Evolutionary conservation across 2,329 filamentous ascomycete genomes (phyloP), one percentile per base, ranked within the genome.

Genomic region (Aureobasidium musti): DNA sequence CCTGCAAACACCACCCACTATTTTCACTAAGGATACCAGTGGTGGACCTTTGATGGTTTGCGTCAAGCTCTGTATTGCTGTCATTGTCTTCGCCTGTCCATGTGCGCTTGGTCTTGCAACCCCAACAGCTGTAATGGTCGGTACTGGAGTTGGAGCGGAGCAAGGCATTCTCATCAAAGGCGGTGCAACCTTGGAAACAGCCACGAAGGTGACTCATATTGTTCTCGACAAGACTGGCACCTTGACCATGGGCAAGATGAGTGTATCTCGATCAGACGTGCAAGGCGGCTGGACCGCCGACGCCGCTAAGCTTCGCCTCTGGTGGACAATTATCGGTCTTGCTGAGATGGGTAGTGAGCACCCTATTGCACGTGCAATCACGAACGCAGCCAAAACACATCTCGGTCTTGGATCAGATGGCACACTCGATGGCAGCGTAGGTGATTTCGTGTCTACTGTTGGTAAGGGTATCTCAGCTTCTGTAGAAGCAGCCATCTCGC

Each of bases 111-210:
- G 95, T 66, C 84, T 99, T 21, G 93, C 92, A 28, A 98, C 95
- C 1, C 95, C 95, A 2, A 99, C 95, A 0, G 95, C 95, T 2
- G 93, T 99, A 76, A 98, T 99, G 95, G 95, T 99, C 35, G 95
- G 95, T 50, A 98, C 95, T n/a, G 95, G 95, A 67, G 88, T 97
- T 37, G 95, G 95, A 60, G 95, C 95, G 2, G 91, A 97, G 78
- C 90, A 97, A 72, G 95, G 95, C 28, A 99, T 99, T 72, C 82
- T 99, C n/a, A 92, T 98, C 77, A 99, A 99, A 79, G 94, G 95
- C 65, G 95, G 95, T 66, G 93, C 91, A 47, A 92, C 93, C 35
- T 82, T 99, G 3, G 94, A 99, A 80, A 92, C 87, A 5, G 91
- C 92, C 0, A 98, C 92, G 10, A 94, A 92, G 77, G 86, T 98